phyloP scores from a whole-genome alignment of 1,139 yeast genomes.

The Pneumocystis wakefieldiae region DNA sequence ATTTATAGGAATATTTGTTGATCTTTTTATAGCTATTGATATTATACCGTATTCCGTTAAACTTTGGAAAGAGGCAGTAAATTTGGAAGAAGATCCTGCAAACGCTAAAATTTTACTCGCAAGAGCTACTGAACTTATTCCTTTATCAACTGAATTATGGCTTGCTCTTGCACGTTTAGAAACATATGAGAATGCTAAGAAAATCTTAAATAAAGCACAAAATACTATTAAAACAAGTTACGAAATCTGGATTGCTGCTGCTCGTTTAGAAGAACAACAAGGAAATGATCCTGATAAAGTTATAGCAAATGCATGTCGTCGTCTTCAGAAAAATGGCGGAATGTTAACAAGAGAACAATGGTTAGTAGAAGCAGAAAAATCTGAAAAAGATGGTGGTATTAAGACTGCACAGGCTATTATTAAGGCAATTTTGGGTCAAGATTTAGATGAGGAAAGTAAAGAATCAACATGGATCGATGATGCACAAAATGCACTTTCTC shows the following conservation, averaged over 20 bases:
- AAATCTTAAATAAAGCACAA: slow-evolving; percentile 45
- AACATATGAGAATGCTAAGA: slow-evolving; percentile 37
- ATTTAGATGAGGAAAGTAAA: slow-evolving; percentile 22
- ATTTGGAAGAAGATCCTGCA: slow-evolving; percentile 30
- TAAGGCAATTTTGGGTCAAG: slow-evolving; percentile 22
- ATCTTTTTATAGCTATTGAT: slow-evolving; percentile 38
- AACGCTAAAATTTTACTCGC: slow-evolving; percentile 41
- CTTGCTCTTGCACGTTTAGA: slow-evolving; percentile 33
- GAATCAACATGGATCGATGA: slow-evolving; percentile 25
- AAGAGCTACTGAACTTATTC: slow-evolving; percentile 59
- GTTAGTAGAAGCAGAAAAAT: slow-evolving; percentile 33
- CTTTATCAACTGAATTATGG: slow-evolving; percentile 54
- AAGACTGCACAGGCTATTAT: slow-evolving; percentile 26
- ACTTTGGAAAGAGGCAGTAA: slow-evolving; percentile 46
- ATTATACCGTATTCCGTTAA: slow-evolving; percentile 47
- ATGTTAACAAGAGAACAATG: slow-evolving; percentile 31
- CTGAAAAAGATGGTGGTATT: slow-evolving; percentile 25
- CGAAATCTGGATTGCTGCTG: slow-evolving; percentile 57
- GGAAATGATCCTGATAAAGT: slow-evolving; percentile 32
- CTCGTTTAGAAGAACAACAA: slow-evolving; percentile 50
- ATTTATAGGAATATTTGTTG: neutral
- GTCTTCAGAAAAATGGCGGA: slow-evolving; percentile 24
- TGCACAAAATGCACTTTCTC: slow-evolving; percentile 22
- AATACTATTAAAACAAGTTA: slow-evolving; percentile 37
- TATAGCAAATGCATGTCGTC: slow-evolving; percentile 40